Evolutionary conservation across 169 alveolate genomes (phyloP).

Genomic region (Eimeria zaria): DNA sequence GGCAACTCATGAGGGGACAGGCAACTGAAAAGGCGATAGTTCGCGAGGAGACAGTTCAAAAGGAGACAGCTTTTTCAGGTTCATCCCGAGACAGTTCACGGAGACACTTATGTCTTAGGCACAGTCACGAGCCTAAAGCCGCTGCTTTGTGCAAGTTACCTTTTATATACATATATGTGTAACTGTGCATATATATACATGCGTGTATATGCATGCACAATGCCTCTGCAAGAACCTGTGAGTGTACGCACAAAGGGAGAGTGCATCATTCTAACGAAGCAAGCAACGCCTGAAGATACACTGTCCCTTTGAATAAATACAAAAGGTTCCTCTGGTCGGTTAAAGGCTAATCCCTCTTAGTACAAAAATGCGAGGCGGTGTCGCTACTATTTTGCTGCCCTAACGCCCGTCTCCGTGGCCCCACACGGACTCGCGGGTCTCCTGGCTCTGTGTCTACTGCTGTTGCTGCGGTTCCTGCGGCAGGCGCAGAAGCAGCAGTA

Average conservation of each 20-base stretch:
- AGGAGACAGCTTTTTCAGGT: not conserved
- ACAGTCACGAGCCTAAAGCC: too few relatives aligned
- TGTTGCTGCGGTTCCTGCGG: constrained; percentile 28
- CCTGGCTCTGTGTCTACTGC: constrained; percentile 10
- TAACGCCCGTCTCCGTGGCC: constrained; percentile 45
- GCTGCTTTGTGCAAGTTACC: not conserved
- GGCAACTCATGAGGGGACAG: not conserved
- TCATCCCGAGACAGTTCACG: not conserved
- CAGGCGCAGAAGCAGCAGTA: not conserved
- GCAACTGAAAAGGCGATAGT: not conserved
- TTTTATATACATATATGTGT: not conserved
- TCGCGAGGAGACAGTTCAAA: not conserved
- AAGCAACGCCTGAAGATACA: not conserved
- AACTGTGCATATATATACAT: not conserved
- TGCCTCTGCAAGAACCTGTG: not conserved
- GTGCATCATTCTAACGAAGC: not conserved
- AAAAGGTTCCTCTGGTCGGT: not conserved
- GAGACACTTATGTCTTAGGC: not conserved
- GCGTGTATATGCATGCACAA: not conserved
- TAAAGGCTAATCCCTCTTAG: not conserved
- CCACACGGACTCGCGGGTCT: constrained; percentile 62
- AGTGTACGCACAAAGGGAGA: not conserved
- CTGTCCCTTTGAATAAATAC: not conserved
- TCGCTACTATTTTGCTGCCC: not conserved
- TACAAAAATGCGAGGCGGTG: not conserved